Evolutionary conservation across 352 stramenopile genomes (phyloP), one percentile per base, ranked within the genome.

Genomic region (Phytophthora constricta): DNA sequence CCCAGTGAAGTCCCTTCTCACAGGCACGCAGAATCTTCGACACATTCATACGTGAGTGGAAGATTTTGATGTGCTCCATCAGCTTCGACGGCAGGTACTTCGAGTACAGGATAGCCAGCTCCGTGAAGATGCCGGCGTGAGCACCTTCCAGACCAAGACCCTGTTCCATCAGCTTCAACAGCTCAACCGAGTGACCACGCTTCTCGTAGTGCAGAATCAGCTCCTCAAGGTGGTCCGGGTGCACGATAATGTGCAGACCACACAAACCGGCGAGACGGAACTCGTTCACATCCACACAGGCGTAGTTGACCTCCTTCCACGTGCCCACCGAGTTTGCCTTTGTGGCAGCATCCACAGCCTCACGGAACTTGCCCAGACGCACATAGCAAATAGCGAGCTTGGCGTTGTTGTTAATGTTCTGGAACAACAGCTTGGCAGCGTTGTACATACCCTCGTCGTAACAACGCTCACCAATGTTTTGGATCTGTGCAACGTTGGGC

Each of bases 31-130:
- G 68, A 31, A 98, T 85, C 87, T 99, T 99, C 58, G 96, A 98
- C 47, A 99, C 91, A 82, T 99, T 99, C 86, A 99, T 98, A 62
- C 98, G 97, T 62, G 83, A 98, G 86, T 98, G 98, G 89, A 99
- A 99, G 50, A 99, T 98, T 85, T 99, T 99, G 81, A 99, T 96
- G 81, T 99, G 98, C 71, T 99, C 98, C 97, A 99, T 99, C 20
- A 99, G 84, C 87, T 99, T 99, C 20, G 98, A 91, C 25, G 97
- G 97, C 53, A 98, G 79, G 87, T 99, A 99, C 85, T 99, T 99
- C 20, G 97, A 99, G 90, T 99, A 99, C 50, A 99, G 77, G 46
- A 99, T 97, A 41, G 95, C 98, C 46, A 99, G 87, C 84, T 99
- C 97, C 25, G 98, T 99, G 77, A 99, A 99, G 62, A 99, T 99